These are phyloP conservation scores for Puccinia brachypodii DNA, from an alignment of 1,284 basidiomycete genomes.

Conservation along the genomic window DNA sequence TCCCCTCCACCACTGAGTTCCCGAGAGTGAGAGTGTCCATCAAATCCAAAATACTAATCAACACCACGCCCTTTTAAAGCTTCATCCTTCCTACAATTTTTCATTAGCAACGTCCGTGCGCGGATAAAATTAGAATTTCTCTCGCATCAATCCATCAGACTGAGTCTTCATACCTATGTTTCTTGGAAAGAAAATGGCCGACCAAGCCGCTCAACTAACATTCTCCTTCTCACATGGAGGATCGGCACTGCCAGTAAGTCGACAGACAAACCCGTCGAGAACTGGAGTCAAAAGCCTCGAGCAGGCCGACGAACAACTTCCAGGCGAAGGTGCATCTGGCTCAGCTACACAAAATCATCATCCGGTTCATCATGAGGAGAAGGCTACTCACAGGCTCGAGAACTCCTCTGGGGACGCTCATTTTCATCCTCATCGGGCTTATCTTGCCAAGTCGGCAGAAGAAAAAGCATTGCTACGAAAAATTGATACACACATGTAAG, in stretches of 20 bases:
- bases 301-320: neutral
- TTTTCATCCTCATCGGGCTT: neutral
- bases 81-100: neutral
- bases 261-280: neutral
- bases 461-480: slow-evolving; percentile 2
- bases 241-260: neutral
- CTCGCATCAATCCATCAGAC: neutral
- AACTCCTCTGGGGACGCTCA: neutral
- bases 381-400: neutral
- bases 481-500: slow-evolving; percentile 13
- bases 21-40: neutral
- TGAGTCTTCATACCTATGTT: neutral
- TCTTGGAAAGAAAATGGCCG: neutral
- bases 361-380: neutral
- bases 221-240: neutral
- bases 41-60: neutral
- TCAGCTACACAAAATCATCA: neutral
- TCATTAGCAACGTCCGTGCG: neutral
- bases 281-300: neutral
- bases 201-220: neutral
- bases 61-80: neutral
- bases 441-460: neutral
- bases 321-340: neutral
- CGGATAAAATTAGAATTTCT: neutral
- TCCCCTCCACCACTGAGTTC: neutral